Evolutionary conservation across 2,329 filamentous ascomycete genomes (phyloP), one percentile per base, ranked within the genome.

Genomic region (Aureobasidium subglaciale): DNA sequence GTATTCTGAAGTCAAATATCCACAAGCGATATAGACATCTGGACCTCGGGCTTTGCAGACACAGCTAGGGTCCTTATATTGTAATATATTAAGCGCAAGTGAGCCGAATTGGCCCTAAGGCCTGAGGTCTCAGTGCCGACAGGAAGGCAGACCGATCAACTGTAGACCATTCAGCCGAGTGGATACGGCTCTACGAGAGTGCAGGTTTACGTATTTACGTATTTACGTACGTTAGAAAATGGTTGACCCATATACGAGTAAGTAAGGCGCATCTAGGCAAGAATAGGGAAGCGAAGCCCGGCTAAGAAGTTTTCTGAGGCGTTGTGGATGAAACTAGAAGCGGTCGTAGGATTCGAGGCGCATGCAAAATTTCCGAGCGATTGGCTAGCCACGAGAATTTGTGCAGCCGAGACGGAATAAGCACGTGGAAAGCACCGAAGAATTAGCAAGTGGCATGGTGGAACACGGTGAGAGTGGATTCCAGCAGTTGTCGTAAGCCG

Each of bases 361-460:
- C 32, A 38, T 38, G 45, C 43, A 50, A 50, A 50, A 50, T 50
- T 50, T 50, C 46, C 46, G 46, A 22, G 6, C 24, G 46, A 29
- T 37, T 50, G 32, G 32, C 34, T 13, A 48, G 45, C 45, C 46
- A 37, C 34, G 32, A 27, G 34, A 27, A 13, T 2, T 2, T 6
- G n/a, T 38, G 46, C 46, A 38, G 46, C 4, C 46, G 46, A 32
- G 43, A 35, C n/a, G 25, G n/a, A 20, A 32, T n/a, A 40, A 40
- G 37, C 37, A 49, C n/a, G 46, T 38, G 32, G 34, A 25, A 25
- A 30, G 10, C 16, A 35, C 30, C 30, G 35, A n/a, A n/a, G n/a
- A n/a, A n/a, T n/a, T n/a, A 30, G 13, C 8, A 4, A 38, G n/a
- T 15, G 2, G 42, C 27, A 20, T 50, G 46, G 22, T 48, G 32